A percentile compares a stretch with the other conserved stretches of the same genome.
phyloP scores from a whole-genome alignment of 495 filamentous ascomycete genomes.

The Sordaria brevicollis region DNA sequence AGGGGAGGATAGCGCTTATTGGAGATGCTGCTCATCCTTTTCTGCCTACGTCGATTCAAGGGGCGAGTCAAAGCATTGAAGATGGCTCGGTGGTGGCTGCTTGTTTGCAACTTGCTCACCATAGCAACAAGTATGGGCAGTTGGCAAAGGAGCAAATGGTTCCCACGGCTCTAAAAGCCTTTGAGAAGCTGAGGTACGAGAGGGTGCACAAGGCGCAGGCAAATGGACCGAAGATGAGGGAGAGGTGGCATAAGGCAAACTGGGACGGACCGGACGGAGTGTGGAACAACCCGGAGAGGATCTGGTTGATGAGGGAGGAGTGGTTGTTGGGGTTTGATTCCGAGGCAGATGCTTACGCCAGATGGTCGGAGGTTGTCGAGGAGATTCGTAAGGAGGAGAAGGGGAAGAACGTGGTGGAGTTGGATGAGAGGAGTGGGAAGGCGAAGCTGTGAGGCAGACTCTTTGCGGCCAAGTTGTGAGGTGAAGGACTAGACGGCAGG shows the following conservation, averaged over 20 bases:
- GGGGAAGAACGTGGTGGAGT: neutral
- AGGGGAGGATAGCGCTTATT: slow-evolving; percentile 49
- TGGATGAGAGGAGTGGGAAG: neutral
- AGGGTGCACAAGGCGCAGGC: slow-evolving; percentile 47
- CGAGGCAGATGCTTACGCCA: slow-evolving; percentile 43
- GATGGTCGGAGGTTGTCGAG: slow-evolving; percentile 7
- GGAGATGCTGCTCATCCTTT: slow-evolving; percentile 69
- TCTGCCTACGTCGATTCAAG: slow-evolving; percentile 60
- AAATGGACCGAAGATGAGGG: slow-evolving; percentile 46
- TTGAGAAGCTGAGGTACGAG: slow-evolving; percentile 42
- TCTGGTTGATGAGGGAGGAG: slow-evolving; percentile 43
- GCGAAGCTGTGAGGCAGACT: neutral
- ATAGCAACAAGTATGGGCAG: neutral
- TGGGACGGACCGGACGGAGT: slow-evolving; percentile 33
- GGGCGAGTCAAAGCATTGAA: slow-evolving; percentile 61
- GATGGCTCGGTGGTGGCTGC: slow-evolving; percentile 59
- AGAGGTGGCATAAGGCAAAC: slow-evolving; percentile 53
- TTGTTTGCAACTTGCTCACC: slow-evolving; percentile 39
- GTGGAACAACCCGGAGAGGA: slow-evolving; percentile 47
- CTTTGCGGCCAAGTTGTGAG: no score
- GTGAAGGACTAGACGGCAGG: neutral
- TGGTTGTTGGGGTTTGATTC: slow-evolving; percentile 55
- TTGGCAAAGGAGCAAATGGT: slow-evolving; percentile 6
- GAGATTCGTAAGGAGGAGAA: neutral
- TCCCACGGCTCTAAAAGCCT: slow-evolving; percentile 33